A percentile compares a stretch with the other conserved stretches of the same genome.
Evolutionary conservation across 192 early-diverging fungal genomes (phyloP).

Genomic region (Backusella mclennaniae): DNA sequence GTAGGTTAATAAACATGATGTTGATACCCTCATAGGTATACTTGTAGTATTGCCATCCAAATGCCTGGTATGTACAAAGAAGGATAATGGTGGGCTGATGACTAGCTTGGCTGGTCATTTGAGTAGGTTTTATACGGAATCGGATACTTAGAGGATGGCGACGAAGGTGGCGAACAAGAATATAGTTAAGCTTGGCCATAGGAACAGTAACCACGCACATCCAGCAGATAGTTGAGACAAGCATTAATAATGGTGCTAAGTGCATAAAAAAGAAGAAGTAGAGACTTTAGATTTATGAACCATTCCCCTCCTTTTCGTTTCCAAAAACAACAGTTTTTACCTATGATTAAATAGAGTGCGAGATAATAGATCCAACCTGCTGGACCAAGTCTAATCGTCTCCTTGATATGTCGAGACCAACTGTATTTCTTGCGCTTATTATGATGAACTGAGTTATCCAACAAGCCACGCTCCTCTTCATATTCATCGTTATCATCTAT

Average conservation of each 20-base stretch:
- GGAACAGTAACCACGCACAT: slow-evolving; percentile 87
- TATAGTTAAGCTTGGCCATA: slow-evolving; percentile 91
- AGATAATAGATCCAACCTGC: slow-evolving; percentile 51
- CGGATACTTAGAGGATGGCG: slow-evolving; percentile 75
- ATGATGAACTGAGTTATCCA: not conserved
- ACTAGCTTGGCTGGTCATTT: not conserved
- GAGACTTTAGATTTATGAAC: slow-evolving; percentile 7
- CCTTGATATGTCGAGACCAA: slow-evolving; percentile 2
- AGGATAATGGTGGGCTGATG: slow-evolving; percentile 61
- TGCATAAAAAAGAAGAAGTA: not conserved
- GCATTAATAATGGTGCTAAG: slow-evolving; percentile 73
- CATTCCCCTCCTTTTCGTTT: not conserved
- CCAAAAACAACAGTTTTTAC: slow-evolving; percentile 29
- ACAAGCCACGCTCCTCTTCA: slow-evolving; percentile 1
- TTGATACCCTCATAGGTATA: slow-evolving; percentile 96
- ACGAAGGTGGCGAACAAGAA: slow-evolving; percentile 75
- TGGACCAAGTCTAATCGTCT: slow-evolving; percentile 36
- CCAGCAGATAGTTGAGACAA: slow-evolving; percentile 82
- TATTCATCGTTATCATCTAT: slow-evolving; percentile 5
- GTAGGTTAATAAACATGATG: slow-evolving; percentile 93
- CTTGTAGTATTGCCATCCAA: slow-evolving; percentile 94
- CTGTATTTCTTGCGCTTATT: slow-evolving; percentile 4
- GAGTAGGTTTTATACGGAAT: slow-evolving; percentile 58
- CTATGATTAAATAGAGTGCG: slow-evolving; percentile 45
- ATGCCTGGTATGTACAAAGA: slow-evolving; percentile 85